These are phyloP conservation scores for Zygosaccharomyces pseudobailii DNA, from an alignment of 1,139 yeast species.

Conservation along the genomic window DNA sequence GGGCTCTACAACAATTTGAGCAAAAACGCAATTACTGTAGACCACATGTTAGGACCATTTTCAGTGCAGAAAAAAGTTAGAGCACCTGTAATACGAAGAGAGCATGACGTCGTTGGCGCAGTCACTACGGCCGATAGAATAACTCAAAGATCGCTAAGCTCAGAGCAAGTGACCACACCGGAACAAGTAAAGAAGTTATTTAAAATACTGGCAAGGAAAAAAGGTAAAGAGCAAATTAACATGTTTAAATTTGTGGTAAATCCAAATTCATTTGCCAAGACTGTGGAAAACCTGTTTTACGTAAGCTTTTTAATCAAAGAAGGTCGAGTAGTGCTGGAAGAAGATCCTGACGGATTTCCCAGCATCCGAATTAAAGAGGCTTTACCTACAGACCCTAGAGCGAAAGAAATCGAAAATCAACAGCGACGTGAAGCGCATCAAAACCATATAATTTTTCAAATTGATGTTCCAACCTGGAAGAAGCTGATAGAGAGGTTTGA, in stretches of 20 bases:
- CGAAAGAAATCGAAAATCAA: constrained; percentile 28
- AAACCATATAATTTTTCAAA: constrained; percentile 65
- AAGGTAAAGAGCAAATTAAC: constrained; percentile 43
- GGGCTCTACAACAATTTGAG: constrained; percentile 47
- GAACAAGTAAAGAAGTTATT: constrained; percentile 51
- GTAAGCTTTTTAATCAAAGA: constrained; percentile 76
- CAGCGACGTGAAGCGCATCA: constrained; percentile 34
- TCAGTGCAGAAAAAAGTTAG: constrained; percentile 54
- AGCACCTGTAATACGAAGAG: constrained; percentile 36
- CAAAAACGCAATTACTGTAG: constrained; percentile 46
- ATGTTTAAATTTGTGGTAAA: constrained; percentile 65
- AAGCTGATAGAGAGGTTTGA: constrained; percentile 45
- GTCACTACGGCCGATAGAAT: constrained; percentile 54
- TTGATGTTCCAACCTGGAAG: constrained; percentile 64
- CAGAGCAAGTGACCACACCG: constrained; percentile 54
- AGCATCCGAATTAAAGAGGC: constrained; percentile 32
- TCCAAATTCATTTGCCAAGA: constrained; percentile 70
- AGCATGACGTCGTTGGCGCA: constrained; percentile 41
- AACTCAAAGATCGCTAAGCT: constrained; percentile 46
- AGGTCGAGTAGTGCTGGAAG: constrained; percentile 53
- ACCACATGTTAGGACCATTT: constrained; percentile 69
- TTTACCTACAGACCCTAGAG: constrained; percentile 26
- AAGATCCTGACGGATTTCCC: constrained; percentile 50
- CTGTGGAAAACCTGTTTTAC: constrained; percentile 79
- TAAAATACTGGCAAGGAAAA: constrained; percentile 36